Conservation (phyloP, 805 yeast species). For the Isabelozyma gotoi region DNA sequence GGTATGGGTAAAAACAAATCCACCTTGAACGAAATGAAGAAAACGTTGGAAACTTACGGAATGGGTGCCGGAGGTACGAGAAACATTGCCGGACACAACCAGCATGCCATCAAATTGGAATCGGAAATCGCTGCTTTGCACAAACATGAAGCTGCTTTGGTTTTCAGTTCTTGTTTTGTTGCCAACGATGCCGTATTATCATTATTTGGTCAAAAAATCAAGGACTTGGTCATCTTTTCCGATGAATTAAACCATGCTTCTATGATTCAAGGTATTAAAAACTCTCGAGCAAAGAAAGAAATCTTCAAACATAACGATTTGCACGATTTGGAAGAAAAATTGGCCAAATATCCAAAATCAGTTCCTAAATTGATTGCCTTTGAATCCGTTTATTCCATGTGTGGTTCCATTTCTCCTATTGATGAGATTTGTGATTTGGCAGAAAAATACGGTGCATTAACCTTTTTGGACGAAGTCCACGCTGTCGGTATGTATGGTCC, state of each 20-base stretch:
- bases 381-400: slow-evolving; percentile 97
- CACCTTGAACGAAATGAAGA: slow-evolving; percentile 74
- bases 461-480: slow-evolving; percentile 97
- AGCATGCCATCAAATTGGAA: slow-evolving; percentile 85
- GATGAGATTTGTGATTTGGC: slow-evolving; percentile 92
- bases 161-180: slow-evolving; percentile 92
- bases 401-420: slow-evolving; percentile 95
- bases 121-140: slow-evolving; percentile 85
- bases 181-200: slow-evolving; percentile 96
- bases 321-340: slow-evolving; percentile 73
- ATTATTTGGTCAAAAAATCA: slow-evolving; percentile 85
- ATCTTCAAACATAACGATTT: slow-evolving; percentile 90
- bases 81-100: slow-evolving; percentile 97
- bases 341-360: slow-evolving; percentile 79
- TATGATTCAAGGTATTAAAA: slow-evolving; percentile 93
- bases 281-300: slow-evolving; percentile 85
- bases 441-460: slow-evolving; percentile 94
- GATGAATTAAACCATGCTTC: slow-evolving; percentile 96
- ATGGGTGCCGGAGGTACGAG: slow-evolving; percentile 99
- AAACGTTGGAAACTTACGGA: slow-evolving; percentile 84
- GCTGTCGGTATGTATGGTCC: slow-evolving; percentile 99
- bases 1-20: slow-evolving; percentile 87
- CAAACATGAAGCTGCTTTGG: slow-evolving; percentile 92
- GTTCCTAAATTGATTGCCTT: slow-evolving; percentile 95
- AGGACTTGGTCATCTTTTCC: slow-evolving; percentile 85